These are phyloP conservation scores for Erythrophleum fordii DNA, from an alignment of 306 rosid species.

Conservation along the genomic window DNA sequence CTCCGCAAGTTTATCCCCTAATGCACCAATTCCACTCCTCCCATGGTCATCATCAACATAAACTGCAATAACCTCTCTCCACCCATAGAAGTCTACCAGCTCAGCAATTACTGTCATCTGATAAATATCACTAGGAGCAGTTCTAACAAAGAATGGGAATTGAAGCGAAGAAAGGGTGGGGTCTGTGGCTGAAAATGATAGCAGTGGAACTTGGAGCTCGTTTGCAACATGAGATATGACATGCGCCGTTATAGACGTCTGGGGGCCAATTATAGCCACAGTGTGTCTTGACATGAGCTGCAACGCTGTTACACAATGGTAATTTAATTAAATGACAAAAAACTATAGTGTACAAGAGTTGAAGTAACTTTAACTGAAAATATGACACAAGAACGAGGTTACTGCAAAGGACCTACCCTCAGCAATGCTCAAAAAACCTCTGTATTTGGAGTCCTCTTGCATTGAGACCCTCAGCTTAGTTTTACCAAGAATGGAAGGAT, in stretches of 20 bases:
- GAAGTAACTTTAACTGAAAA: slow-evolving; percentile 20
- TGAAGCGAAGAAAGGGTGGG: slow-evolving; percentile 90
- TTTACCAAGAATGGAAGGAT: slow-evolving; percentile 68
- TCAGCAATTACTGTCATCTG: slow-evolving; percentile 95
- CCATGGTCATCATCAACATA: slow-evolving; percentile 92
- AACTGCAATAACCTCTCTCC: slow-evolving; percentile 90
- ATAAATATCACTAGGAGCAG: slow-evolving; percentile 67
- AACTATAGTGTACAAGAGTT: slow-evolving; percentile 30
- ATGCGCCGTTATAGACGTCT: slow-evolving; percentile 84
- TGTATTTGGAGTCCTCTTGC: slow-evolving; percentile 77
- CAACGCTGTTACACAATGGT: slow-evolving; percentile 65
- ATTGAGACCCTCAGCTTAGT: slow-evolving; percentile 53
- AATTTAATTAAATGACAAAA: slow-evolving; percentile 23
- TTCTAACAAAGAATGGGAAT: slow-evolving; percentile 87
- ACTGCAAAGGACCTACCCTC: slow-evolving; percentile 60
- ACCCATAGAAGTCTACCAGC: slow-evolving; percentile 62
- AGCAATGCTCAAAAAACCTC: slow-evolving; percentile 83
- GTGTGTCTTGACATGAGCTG: slow-evolving; percentile 80
- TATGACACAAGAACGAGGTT: not conserved
- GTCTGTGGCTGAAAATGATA: slow-evolving; percentile 85
- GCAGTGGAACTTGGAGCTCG: slow-evolving; percentile 83
- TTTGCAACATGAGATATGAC: slow-evolving; percentile 85
- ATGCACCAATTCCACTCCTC: slow-evolving; percentile 80
- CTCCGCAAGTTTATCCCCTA: slow-evolving; percentile 83
- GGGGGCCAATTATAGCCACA: slow-evolving; percentile 95